phyloP scores from a whole-genome alignment of 371 early-diverging fungal species.

The Mortierella sp. region DNA sequence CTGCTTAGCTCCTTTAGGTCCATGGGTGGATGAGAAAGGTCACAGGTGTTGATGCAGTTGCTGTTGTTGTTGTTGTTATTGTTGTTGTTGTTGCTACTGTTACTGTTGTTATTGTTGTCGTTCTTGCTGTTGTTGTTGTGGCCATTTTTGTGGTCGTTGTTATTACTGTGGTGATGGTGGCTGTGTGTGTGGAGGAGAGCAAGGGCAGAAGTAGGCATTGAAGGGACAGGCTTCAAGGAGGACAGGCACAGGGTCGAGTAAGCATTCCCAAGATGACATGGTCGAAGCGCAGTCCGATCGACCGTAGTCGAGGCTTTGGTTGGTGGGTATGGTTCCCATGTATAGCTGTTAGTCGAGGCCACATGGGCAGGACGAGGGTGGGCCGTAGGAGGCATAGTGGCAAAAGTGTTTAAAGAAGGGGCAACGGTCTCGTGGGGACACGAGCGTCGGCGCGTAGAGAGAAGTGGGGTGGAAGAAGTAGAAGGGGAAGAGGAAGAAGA shows the following conservation, averaged over 20 bases:
- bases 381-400: slow-evolving; percentile 10
- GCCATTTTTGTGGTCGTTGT: not conserved
- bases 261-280: too few species aligned
- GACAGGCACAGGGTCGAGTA: too few species aligned
- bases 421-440: slow-evolving; percentile 14
- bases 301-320: slow-evolving; percentile 1
- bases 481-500: not conserved
- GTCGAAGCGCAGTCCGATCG: slow-evolving; percentile 13
- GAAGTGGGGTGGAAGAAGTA: not conserved
- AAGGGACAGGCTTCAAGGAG: too few species aligned
- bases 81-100: not conserved
- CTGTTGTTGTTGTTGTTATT: not conserved
- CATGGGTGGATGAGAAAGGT: not conserved
- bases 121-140: not conserved
- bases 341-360: not conserved
- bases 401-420: slow-evolving; percentile 17
- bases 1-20: slow-evolving; percentile 19
- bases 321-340: slow-evolving; percentile 15
- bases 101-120: not conserved
- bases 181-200: not conserved
- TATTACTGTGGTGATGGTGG: not conserved
- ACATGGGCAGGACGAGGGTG: slow-evolving; percentile 1
- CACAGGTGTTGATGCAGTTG: slow-evolving; percentile 2
- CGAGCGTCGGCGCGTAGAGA: slow-evolving; percentile 5
- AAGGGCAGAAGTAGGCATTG: too few species aligned